phyloP scores from a whole-genome alignment of 768 basidiomycete species.

The Hebeloma cylindrosporum region DNA sequence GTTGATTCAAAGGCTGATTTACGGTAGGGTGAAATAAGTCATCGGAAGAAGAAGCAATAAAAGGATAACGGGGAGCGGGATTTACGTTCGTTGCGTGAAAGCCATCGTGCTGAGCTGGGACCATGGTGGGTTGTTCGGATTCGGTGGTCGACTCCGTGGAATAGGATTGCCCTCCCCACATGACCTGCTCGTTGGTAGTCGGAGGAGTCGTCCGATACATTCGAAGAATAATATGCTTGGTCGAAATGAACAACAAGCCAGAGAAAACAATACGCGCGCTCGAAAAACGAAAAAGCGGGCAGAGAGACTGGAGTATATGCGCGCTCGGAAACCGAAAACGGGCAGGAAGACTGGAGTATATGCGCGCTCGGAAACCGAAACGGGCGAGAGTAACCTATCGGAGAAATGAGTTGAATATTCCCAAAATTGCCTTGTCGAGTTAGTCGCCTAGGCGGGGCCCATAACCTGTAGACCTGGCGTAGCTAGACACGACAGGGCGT shows the following conservation, averaged over 20 bases:
- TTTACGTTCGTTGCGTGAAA: too few species aligned
- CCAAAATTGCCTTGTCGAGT: not conserved
- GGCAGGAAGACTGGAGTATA: not conserved
- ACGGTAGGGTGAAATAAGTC: not conserved
- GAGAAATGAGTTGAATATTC: too few species aligned
- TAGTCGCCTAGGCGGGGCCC: not conserved
- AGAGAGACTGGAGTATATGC: not conserved
- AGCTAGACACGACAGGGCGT: not conserved
- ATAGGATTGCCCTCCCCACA: slow-evolving; percentile 4
- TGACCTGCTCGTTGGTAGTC: slow-evolving; percentile 2
- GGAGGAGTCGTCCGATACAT: too few species aligned
- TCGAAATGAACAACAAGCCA: too few species aligned
- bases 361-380: not conserved
- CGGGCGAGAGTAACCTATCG: not conserved
- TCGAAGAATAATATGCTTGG: too few species aligned
- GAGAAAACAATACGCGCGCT: not conserved
- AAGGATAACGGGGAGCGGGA: too few species aligned
- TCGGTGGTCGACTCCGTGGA: not conserved
- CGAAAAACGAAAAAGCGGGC: not conserved
- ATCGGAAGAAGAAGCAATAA: slow-evolving; percentile 5
- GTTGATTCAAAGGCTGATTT: not conserved
- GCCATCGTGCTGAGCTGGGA: slow-evolving; percentile 1
- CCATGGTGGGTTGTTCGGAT: not conserved
- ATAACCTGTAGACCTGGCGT: slow-evolving; percentile 1
- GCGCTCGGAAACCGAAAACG: not conserved